These are phyloP conservation scores for Remersonia thermophila DNA, from an alignment of 2,329 filamentous ascomycete genomes.

Conservation along the genomic window DNA sequence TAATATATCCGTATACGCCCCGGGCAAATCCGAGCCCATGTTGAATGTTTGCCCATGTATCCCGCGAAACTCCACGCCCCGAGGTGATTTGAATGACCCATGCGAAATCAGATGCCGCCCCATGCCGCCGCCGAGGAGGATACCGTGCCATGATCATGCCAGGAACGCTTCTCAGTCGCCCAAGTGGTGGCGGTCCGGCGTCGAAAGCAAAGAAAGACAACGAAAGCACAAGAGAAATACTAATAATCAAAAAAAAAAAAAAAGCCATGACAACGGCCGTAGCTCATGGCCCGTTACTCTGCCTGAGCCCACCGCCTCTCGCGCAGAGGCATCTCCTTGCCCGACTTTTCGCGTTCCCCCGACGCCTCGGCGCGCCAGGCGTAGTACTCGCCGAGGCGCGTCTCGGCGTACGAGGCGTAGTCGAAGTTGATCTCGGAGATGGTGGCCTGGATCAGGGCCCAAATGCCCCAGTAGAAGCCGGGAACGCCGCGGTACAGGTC, in stretches of 20 bases:
- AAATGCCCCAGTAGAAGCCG: conserved; percentile 86
- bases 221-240: too few relatives aligned
- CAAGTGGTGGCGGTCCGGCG: background rate
- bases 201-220: too few relatives aligned
- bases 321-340: conserved; percentile 56
- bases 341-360: conserved; percentile 40
- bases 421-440: conserved; percentile 97
- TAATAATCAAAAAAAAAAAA: background rate
- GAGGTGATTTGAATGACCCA: too few relatives aligned
- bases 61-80: too few relatives aligned
- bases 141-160: background rate
- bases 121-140: background rate
- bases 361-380: conserved; percentile 71
- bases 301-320: conserved; percentile 67
- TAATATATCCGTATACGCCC: too few relatives aligned
- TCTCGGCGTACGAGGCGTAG: conserved; percentile 82
- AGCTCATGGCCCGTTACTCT: conserved; percentile 17
- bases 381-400: conserved; percentile 81
- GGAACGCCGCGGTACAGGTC: conserved; percentile 81
- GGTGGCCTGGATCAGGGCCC: conserved; percentile 85
- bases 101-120: background rate
- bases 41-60: conserved; percentile 16
- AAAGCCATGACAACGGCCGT: too few relatives aligned
- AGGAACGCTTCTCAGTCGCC: background rate
- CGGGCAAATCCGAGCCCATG: conserved; percentile 12